A percentile compares a stretch with the other conserved stretches of the same genome.
phyloP scores from a whole-genome alignment of 2,329 filamentous ascomycete genomes.

The Beauveria australis region DNA sequence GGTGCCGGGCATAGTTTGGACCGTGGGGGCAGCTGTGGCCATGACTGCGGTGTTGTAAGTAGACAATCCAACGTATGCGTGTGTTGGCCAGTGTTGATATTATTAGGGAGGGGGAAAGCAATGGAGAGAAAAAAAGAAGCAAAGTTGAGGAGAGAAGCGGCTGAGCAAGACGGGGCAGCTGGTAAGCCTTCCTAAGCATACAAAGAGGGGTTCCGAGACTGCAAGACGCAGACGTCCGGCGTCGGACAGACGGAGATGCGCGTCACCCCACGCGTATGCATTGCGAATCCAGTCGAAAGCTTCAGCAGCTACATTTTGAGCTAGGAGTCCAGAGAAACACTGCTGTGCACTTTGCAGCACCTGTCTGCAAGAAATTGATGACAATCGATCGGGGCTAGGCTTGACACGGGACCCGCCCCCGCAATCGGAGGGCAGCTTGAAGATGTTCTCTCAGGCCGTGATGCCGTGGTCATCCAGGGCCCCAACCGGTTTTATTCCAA shows the following conservation, averaged over 20 bases:
- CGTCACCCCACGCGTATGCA: background rate
- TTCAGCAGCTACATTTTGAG: background rate
- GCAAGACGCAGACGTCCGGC: background rate
- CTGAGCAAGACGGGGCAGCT: too few relatives aligned
- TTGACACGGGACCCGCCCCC: background rate
- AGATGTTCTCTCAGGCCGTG: background rate
- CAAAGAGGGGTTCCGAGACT: background rate
- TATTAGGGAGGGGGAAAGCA: too few relatives aligned
- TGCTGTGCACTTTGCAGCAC: too few relatives aligned
- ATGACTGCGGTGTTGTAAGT: background rate
- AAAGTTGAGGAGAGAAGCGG: background rate
- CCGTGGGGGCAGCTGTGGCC: constrained; percentile 4
- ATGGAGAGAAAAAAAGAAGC: background rate
- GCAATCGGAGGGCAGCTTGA: background rate
- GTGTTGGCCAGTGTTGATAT: background rate
- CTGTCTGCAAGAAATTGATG: background rate
- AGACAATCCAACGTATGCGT: background rate
- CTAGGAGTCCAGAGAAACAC: too few relatives aligned
- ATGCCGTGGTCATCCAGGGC: background rate
- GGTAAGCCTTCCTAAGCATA: background rate
- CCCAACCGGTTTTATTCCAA: background rate
- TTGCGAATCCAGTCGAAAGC: background rate
- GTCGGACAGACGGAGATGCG: background rate
- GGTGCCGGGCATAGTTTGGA: constrained; percentile 8
- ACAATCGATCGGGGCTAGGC: background rate